phyloP scores from a whole-genome alignment of 75 land plant species.

The Pinus taeda region DNA sequence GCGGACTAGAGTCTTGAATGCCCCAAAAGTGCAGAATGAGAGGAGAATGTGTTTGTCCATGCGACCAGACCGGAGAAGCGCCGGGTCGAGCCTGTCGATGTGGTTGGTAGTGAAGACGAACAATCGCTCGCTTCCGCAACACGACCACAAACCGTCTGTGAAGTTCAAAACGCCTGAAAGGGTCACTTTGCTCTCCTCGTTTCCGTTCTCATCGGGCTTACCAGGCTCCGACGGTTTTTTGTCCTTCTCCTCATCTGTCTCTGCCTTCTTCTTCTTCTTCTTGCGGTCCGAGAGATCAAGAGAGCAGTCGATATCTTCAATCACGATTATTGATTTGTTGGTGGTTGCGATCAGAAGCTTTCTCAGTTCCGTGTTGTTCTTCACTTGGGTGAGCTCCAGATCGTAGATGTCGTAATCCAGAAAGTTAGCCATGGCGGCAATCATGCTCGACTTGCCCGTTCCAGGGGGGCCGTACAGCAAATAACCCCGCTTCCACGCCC shows the following conservation, averaged over 20 bases:
- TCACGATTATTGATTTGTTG: conserved; percentile 38
- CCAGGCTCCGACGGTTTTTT: neutral
- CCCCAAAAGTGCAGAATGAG: conserved; percentile 40
- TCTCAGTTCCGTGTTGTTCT: conserved; percentile 28
- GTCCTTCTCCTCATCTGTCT: neutral
- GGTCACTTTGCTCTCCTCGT: conserved; percentile 17
- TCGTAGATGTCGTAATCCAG: conserved; percentile 27
- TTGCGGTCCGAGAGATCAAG: conserved; percentile 18
- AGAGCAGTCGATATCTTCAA: conserved; percentile 50
- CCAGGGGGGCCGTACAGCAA: conserved; percentile 45
- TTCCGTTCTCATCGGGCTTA: neutral
- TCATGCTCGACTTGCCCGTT: conserved; percentile 43
- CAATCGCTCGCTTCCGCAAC: too few relatives aligned
- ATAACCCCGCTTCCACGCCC: conserved; percentile 36
- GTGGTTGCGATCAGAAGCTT: conserved; percentile 30
- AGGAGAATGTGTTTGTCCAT: conserved; percentile 71
- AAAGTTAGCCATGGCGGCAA: conserved; percentile 32
- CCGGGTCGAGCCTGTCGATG: conserved; percentile 8
- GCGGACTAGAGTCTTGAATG: conserved; percentile 34
- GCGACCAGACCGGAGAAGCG: conserved; percentile 54
- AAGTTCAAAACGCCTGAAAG: conserved; percentile 16
- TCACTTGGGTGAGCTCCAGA: conserved; percentile 26
- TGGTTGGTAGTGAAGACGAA: too few relatives aligned
- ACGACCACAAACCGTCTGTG: conserved; percentile 46
- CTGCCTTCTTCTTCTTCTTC: neutral